Evolutionary conservation across 202 grass and related monocot species (phyloP), one percentile per base, ranked within the genome.

Genomic region (Panicum virgatum): DNA sequence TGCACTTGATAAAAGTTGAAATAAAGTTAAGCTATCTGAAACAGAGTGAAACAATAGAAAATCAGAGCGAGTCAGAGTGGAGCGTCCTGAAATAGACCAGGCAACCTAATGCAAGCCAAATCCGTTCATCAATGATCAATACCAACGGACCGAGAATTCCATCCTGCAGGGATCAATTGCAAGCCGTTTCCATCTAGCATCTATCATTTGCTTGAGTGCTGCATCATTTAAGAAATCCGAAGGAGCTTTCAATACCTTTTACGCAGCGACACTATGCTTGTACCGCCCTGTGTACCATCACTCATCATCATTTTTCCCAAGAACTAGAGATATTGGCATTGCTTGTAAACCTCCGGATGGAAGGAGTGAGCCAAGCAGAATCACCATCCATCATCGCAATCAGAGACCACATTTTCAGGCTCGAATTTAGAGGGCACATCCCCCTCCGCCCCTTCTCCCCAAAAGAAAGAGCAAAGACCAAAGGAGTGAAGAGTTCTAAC

Each of bases 401-500:
- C 72, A 43, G 71, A 38, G 10, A 16, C 10, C 9, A 15, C 59
- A 46, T 19, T 27, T 52, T 8, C 37, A 56, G 12, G 45, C 18
- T 14, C 1, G 20, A 15, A 48, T 40, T 54, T 22, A 27, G 19
- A 52, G 5, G 29, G 6, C 57, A 15, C 16, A 43, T 5, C 45
- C 12, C 9, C 23, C n/a, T n/a, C n/a, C n/a, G n/a, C n/a, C n/a
- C n/a, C n/a, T n/a, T n/a, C n/a, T n/a, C n/a, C n/a, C 39, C 39
- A 18, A 18, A n/a, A 40, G 32, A 15, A 2, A 12, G 9, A 34
- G 23, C 43, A 5, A 34, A 10, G 46, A 25, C 7, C 2, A 47
- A 74, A 22, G 50, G 40, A 43, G 25, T 47, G 61, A 82, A 42
- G 44, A 50, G 47, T 36, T 23, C 44, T 78, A 54, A 79, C 62